Conservation (phyloP, 1,284 basidiomycete species). For the Apiotrichum siamense region DNA sequence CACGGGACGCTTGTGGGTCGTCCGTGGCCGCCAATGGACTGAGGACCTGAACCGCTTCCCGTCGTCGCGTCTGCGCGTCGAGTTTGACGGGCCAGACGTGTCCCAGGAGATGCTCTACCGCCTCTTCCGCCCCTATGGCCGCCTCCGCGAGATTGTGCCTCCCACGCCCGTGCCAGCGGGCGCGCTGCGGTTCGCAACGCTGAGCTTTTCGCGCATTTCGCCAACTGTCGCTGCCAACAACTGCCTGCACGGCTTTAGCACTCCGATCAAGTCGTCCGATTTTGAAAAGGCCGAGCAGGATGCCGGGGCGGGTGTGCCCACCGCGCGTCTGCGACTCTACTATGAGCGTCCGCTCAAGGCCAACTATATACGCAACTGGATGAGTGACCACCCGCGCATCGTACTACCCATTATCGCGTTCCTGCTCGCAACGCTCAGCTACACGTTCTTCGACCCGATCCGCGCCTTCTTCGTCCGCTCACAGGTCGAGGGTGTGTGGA, state of each 20-base stretch:
- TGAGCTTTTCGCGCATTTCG: conserved; percentile 60
- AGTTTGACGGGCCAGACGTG: conserved; percentile 80
- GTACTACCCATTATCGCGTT: conserved; percentile 79
- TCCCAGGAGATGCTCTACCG: conserved; percentile 58
- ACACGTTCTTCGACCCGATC: conserved; percentile 90
- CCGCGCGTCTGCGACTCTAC: conserved; percentile 59
- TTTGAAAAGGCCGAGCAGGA: conserved; percentile 20
- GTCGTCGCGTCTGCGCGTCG: conserved; percentile 63
- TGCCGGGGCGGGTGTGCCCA: conserved; percentile 17
- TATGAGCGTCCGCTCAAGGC: conserved; percentile 72
- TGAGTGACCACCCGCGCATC: conserved; percentile 76
- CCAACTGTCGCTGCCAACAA: conserved; percentile 79
- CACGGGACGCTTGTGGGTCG: conserved; percentile 64
- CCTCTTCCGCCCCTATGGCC: conserved; percentile 64
- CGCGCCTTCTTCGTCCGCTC: conserved; percentile 76
- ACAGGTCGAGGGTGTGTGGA: conserved; percentile 76
- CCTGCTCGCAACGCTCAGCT: conserved; percentile 78
- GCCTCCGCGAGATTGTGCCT: conserved; percentile 62
- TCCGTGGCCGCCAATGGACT: conserved; percentile 73
- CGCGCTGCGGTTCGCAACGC: conserved; percentile 59
- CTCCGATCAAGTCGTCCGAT: conserved; percentile 45
- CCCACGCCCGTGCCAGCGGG: conserved; percentile 63
- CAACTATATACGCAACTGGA: conserved; percentile 74
- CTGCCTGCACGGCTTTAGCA: conserved; percentile 66
- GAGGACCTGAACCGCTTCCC: conserved; percentile 85